phyloP scores from a whole-genome alignment of 192 early-diverging fungal species.

The Phycomyces blakesleeanus region DNA sequence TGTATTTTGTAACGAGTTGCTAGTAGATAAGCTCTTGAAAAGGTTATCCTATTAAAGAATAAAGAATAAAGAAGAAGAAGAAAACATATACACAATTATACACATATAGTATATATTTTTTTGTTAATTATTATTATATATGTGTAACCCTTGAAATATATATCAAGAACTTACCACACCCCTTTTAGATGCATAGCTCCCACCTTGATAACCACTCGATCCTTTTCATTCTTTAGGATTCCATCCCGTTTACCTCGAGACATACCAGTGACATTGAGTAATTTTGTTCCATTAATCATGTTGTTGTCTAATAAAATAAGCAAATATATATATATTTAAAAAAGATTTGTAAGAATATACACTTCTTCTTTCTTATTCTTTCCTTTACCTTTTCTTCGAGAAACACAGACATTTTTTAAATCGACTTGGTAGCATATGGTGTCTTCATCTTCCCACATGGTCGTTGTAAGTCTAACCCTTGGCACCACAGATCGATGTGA shows the following conservation, averaged over 20 bases:
- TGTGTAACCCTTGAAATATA: background rate
- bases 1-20: slow-evolving; percentile 66
- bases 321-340: too few relatives aligned
- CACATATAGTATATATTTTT: too few relatives aligned
- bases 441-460: slow-evolving; percentile 59
- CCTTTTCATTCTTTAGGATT: slow-evolving; percentile 63
- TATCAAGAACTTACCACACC: slow-evolving; percentile 43
- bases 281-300: slow-evolving; percentile 65
- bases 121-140: background rate
- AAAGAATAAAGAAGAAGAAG: too few relatives aligned
- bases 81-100: too few relatives aligned
- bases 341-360: too few relatives aligned
- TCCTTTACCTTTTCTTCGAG: slow-evolving; percentile 42
- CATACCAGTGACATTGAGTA: slow-evolving; percentile 61
- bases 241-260: slow-evolving; percentile 63
- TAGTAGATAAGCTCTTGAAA: slow-evolving; percentile 55
- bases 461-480: slow-evolving; percentile 37
- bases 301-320: slow-evolving; percentile 46
- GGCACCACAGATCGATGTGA: background rate
- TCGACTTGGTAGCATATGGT: slow-evolving; percentile 60
- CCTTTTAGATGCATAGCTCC: slow-evolving; percentile 67
- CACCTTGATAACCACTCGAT: slow-evolving; percentile 58
- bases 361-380: too few relatives aligned
- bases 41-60: slow-evolving; percentile 60
- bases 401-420: slow-evolving; percentile 52